Base-by-base conservation (phyloP, 2,329 filamentous ascomycete genomes). In the Aspergillus sp. region DNA sequence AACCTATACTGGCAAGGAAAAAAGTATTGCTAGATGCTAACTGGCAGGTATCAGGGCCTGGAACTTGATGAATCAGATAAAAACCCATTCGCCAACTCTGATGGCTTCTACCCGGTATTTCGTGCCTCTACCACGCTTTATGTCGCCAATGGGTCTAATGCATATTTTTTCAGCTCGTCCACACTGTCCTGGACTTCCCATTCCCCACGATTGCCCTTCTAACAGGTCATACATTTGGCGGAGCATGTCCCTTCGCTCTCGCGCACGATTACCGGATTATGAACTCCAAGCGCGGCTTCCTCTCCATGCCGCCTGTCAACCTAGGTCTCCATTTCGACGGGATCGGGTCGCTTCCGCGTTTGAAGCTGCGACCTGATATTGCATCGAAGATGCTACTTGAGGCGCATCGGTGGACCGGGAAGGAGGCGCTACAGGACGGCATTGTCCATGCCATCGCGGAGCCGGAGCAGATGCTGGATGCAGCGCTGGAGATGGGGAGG, bases 361-460 rank as follows among this genome's bases (percentile, higher is more conserved):
- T 83, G 7, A 84, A 84, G 64, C 73, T 84, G 3, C 73, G 69
- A 0, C 80, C 81, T 9, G 73, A 78, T 46, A 68, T 84, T n/a
- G 81, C 82, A 14, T 70, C 81, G 4, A 83, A 82, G 64, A 84
- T 84, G 81, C 67, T 84, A 31, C 73, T 84, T 3, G 82, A 84
- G 64, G 82, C 81, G 17, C 79, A 84, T 56, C 73, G 70, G 40
- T 85, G 81, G 81, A 85, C 82, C 0, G 81, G 79, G 0, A 73
- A 77, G 59, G 75, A 81, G 58, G 82, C 82, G 2, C 58, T 81
- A 6, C 68, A 73, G 57, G 82, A 84, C 66, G 82, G 82, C 0
- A 79, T 84, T 56, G 82, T 85, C 4, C 82, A 85, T 69, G 77
- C 73, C 46, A 67, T 84, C 58, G 79, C 78, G 3, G 71, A 76